A percentile compares a stretch with the other conserved stretches of the same genome.
Conservation (phyloP, 164 flowering plant genomes). For the Warburgia ugandensis region DNA sequence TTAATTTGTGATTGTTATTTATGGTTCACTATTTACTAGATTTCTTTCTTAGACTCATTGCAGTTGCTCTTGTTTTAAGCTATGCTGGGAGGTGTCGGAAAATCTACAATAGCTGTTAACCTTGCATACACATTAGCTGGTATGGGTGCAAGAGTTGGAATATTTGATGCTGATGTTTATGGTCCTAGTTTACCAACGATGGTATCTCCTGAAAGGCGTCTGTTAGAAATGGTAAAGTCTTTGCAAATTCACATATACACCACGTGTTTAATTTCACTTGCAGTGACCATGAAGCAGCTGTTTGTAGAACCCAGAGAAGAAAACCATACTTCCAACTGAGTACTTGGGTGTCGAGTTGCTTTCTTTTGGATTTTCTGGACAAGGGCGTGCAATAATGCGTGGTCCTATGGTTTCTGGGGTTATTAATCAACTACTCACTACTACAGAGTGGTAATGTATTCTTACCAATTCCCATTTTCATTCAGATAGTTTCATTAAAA, state of each 20-base stretch:
- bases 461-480: too few relatives aligned
- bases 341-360: conserved; percentile 91
- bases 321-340: conserved; percentile 83
- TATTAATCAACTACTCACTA: conserved; percentile 86
- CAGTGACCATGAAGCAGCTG: conserved; percentile 28
- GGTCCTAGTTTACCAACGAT: conserved; percentile 98
- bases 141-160: conserved; percentile 97
- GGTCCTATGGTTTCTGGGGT: conserved; percentile 99
- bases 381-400: conserved; percentile 99
- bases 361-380: conserved; percentile 98
- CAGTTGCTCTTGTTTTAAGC: conserved; percentile 9
- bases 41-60: neutral
- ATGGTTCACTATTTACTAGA: neutral
- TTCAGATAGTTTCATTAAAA: neutral
- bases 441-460: conserved; percentile 73
- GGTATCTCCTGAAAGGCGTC: conserved; percentile 88
- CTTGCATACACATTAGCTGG: conserved; percentile 92
- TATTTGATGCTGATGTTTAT: conserved; percentile 98
- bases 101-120: conserved; percentile 93
- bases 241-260: conserved; percentile 3
- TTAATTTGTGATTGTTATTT: neutral
- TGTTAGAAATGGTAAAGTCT: conserved; percentile 74
- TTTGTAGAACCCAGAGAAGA: conserved; percentile 78
- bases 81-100: conserved; percentile 95
- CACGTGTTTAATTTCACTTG: conserved; percentile 7